Evolutionary conservation across 192 early-diverging fungal species (phyloP), one percentile per base, ranked within the genome.

Genomic region (Dissophora ornata): DNA sequence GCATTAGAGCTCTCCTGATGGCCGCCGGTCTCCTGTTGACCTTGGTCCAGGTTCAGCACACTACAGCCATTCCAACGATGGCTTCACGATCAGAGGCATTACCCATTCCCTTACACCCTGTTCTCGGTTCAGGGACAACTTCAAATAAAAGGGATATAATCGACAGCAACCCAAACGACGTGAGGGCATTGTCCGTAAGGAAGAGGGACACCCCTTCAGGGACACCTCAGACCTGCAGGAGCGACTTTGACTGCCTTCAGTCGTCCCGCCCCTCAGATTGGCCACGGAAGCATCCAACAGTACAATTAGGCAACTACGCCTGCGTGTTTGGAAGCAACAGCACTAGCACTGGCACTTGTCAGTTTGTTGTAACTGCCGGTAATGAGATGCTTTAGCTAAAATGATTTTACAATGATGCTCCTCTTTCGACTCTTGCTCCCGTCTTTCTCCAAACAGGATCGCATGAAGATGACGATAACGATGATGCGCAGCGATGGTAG

Each of bases 291-390:
- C 73, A 77, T 26, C 32, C 57, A 11, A 45, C 49, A 15, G n/a
- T 67, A 13, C 63, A 67, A n/a, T 46, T 59, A 22, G 85, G 84
- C 33, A 87, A 86, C 50, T 90, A 88, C 53, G 84, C 84, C 15
- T 90, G 88, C 56, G 62, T 88, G n/a, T 55, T 78, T 29, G 78
- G 80, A 7, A 53, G 29, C 28, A 42, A 7, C 22, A 28, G 24
- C 15, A 12, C 24, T 0, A 32, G 30, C 24, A 61, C 73, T 5
- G 65, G 65, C n/a, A 40, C 51, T 7, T 90, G 89, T 65, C 81
- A 79, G 11, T 90, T 89, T 79, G 78, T 87, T 13, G 87, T 90
- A 32, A 62, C 81, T 50, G 81, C 84, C 49, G 88, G 88, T 82
- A 73, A 38, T n/a, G n/a, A n/a, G n/a, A n/a, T n/a, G n/a, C n/a